A percentile compares a stretch with the other conserved stretches of the same genome.
phyloP scores from a whole-genome alignment of 2,329 filamentous ascomycete species.

The Lecanicillium sp. region DNA sequence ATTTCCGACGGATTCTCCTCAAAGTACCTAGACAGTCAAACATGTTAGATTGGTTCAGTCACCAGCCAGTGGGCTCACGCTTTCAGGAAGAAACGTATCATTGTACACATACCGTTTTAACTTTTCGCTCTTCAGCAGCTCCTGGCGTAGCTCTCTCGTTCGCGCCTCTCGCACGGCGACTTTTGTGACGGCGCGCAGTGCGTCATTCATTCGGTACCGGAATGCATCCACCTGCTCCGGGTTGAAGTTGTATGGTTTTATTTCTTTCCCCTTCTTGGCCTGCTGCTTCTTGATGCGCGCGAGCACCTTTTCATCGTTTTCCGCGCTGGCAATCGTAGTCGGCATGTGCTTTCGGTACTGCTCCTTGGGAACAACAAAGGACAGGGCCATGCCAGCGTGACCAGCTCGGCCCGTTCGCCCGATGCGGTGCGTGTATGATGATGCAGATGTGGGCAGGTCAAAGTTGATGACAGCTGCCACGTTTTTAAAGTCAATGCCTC shows the following conservation, averaged over 20 bases:
- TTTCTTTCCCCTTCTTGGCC: constrained; percentile 66
- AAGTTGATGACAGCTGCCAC: constrained; percentile 95
- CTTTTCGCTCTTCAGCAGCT: constrained; percentile 89
- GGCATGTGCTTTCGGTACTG: constrained; percentile 85
- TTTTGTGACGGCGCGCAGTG: constrained; percentile 79
- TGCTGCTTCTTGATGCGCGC: constrained; percentile 75
- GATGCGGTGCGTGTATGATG: constrained; percentile 95
- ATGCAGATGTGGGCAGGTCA: constrained; percentile 79
- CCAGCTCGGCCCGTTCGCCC: constrained; percentile 88
- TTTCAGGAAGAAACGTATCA: too few species aligned
- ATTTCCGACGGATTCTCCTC: constrained; percentile 93
- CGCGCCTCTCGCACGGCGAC: constrained; percentile 86
- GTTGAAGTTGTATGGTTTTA: constrained; percentile 90
- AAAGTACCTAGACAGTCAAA: constrained; percentile 59
- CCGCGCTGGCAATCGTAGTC: constrained; percentile 66
- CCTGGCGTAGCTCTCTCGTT: constrained; percentile 77
- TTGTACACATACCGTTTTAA: constrained; percentile 53
- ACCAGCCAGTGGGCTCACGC: too few species aligned
- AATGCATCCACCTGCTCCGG: constrained; percentile 92
- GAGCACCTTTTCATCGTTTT: constrained; percentile 79
- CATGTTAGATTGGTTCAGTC: too few species aligned
- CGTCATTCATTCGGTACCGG: constrained; percentile 90
- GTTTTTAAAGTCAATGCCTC: constrained; percentile 91
- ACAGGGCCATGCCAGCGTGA: constrained; percentile 89
- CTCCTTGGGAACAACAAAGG: constrained; percentile 79